Conservation (phyloP, 352 stramenopile genomes). For the Phytophthora megakarya region DNA sequence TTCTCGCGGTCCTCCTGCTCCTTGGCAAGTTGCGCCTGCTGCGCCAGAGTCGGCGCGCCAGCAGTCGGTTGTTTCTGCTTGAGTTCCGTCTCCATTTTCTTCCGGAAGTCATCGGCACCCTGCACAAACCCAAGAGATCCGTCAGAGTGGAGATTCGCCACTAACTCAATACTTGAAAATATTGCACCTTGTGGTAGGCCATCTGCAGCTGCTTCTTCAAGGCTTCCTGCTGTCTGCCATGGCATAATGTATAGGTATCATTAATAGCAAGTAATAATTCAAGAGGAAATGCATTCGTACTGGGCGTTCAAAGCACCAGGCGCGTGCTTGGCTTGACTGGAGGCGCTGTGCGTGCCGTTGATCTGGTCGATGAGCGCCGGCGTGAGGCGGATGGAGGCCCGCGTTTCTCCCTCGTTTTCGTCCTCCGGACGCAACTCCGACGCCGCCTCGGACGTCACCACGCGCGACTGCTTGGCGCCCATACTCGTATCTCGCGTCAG, state of each 20-base stretch:
- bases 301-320: conserved; percentile 38
- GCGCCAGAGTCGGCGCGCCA: conserved; percentile 29
- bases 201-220: conserved; percentile 81
- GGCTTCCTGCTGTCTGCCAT: conserved; percentile 52
- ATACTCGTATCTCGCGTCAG: conserved; percentile 46
- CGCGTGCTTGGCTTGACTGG: conserved; percentile 16
- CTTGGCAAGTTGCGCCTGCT: conserved; percentile 70
- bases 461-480: conserved; percentile 80
- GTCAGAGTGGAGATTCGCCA: background rate
- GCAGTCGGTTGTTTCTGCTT: conserved; percentile 38
- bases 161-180: conserved; percentile 1
- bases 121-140: conserved; percentile 19
- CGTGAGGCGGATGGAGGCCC: conserved; percentile 69
- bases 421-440: conserved; percentile 56
- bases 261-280: conserved; percentile 8
- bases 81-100: conserved; percentile 55
- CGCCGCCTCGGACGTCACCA: conserved; percentile 64
- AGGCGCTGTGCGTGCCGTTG: conserved; percentile 46
- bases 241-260: conserved; percentile 7
- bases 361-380: conserved; percentile 74
- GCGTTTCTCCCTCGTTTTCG: conserved; percentile 47
- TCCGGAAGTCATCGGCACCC: conserved; percentile 74
- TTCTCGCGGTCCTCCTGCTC: conserved; percentile 73
- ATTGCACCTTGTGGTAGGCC: conserved; percentile 72
- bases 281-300: conserved; percentile 28